Base-by-base conservation (phyloP, 164 flowering plant species). In the Warburgia ugandensis region DNA sequence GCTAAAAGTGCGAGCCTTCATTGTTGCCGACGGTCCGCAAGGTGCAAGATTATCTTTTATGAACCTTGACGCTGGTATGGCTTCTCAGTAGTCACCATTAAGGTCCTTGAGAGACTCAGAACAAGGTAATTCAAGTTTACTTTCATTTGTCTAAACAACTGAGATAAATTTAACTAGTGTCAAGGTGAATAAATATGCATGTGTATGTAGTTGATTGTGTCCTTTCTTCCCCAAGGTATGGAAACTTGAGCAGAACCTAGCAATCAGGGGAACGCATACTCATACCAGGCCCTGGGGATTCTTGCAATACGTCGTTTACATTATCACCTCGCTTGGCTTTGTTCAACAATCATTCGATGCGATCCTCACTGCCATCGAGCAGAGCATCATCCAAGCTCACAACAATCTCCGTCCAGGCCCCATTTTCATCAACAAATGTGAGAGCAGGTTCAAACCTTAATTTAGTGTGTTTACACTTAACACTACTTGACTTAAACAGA, bases 281-380 rank as follows among this genome's bases (percentile, higher is more conserved):
- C 84, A 81, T 48, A 78, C 87, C 4, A 84, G 84, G 7, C 87
- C 87, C 3, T 83, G 80, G 1, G 84, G 87, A 4, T 81, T 76
- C 31, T 52, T 78, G 64, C 87, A 78, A 48, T 81, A 78, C 43
- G 16, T 72, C 17, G 54, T 75, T 14, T 78, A 81, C 60, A 22
- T 59, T 29, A 25, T 78, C 22, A 71, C 82, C 23, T 74, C 82
- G 27, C 59, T 76, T 1, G 84, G 82, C 26, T 78, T 81, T 36
- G 73, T 79, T 14, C 55, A 60, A 12, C 80, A 81, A 52, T 81
- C 84, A 14, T 81, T 81, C 39, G 80, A 78, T 36, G 81, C 67
- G 38, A 67, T 75, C 45, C 81, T 73, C 35, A 58, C 58, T 1
- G 85, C 74, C 13, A 62, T 77, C 32, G 83, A 71, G 61, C 59